phyloP scores from a whole-genome alignment of 1,284 basidiomycete species.

The Xerocomus nothofagi region DNA sequence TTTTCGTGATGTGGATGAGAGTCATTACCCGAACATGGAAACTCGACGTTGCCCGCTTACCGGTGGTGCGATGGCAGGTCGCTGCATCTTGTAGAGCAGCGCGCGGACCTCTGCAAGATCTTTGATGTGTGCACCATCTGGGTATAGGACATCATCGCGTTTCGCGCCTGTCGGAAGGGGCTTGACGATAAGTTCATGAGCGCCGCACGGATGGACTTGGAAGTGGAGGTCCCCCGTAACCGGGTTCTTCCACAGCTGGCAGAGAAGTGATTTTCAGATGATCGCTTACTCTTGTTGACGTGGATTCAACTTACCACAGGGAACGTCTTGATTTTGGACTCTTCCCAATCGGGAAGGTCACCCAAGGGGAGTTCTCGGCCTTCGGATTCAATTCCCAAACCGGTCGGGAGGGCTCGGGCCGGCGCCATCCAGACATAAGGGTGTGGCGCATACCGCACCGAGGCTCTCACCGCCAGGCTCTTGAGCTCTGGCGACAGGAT shows the following conservation, averaged over 20 bases:
- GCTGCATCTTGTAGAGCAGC: constrained; percentile 68
- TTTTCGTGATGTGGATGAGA: neutral
- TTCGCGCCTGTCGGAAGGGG: constrained; percentile 52
- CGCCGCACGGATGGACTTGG: constrained; percentile 66
- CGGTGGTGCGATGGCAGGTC: constrained; percentile 68
- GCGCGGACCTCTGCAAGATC: constrained; percentile 63
- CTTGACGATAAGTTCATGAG: constrained; percentile 49
- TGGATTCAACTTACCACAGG: constrained; percentile 54
- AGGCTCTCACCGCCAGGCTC: constrained; percentile 75
- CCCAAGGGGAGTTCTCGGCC: constrained; percentile 57
- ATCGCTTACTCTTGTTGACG: neutral
- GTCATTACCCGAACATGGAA: neutral
- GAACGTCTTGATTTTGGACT: constrained; percentile 62
- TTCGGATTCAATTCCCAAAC: constrained; percentile 70
- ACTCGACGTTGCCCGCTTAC: constrained; percentile 32
- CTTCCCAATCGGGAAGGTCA: constrained; percentile 66
- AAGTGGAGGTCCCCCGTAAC: constrained; percentile 68
- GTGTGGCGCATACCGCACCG: constrained; percentile 67
- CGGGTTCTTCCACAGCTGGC: constrained; percentile 77
- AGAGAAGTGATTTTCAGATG: neutral
- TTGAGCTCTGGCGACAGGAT: constrained; percentile 73
- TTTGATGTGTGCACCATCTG: constrained; percentile 63
- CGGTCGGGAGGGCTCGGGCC: constrained; percentile 61
- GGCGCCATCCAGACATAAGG: constrained; percentile 79
- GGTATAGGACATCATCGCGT: constrained; percentile 54